These are phyloP conservation scores for Aspergillus incahuasiensis DNA, from an alignment of 495 filamentous ascomycete species.

Conservation along the genomic window DNA sequence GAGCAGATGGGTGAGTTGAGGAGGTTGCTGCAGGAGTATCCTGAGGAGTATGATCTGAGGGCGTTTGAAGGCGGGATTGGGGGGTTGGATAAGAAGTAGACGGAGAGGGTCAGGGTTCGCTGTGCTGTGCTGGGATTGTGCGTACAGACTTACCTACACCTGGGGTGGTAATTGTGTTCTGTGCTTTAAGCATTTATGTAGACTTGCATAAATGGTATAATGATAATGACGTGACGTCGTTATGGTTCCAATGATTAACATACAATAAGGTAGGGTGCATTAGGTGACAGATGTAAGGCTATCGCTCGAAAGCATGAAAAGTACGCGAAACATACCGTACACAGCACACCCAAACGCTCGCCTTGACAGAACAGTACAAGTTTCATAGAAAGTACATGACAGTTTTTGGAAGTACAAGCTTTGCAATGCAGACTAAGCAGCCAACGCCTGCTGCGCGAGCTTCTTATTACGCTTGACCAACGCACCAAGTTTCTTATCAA, in stretches of 20 bases:
- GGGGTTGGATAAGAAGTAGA: constrained; percentile 42
- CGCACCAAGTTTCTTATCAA: constrained; percentile 44
- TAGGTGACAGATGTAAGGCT: neutral
- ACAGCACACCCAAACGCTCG: too few species aligned
- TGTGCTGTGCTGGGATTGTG: too few species aligned
- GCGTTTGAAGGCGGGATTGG: constrained; percentile 73
- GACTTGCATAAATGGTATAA: neutral
- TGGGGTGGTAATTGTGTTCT: too few species aligned
- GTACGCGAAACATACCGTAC: too few species aligned
- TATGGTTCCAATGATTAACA: neutral
- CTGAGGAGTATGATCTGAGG: constrained; percentile 83
- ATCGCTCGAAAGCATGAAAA: neutral
- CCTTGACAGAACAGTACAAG: too few species aligned
- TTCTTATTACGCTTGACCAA: constrained; percentile 49
- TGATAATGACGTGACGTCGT: neutral
- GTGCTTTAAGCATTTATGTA: too few species aligned
- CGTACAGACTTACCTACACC: neutral
- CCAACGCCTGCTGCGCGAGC: constrained; percentile 39
- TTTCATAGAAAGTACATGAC: too few species aligned
- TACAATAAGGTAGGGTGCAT: neutral
- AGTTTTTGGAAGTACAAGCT: too few species aligned
- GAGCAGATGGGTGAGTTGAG: constrained; percentile 76
- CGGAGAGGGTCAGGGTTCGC: too few species aligned
- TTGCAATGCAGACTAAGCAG: constrained; percentile 17
- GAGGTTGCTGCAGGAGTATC: constrained; percentile 76